phyloP scores from a whole-genome alignment of 2,329 filamentous ascomycete genomes.

The Aureobasidium sp. region DNA sequence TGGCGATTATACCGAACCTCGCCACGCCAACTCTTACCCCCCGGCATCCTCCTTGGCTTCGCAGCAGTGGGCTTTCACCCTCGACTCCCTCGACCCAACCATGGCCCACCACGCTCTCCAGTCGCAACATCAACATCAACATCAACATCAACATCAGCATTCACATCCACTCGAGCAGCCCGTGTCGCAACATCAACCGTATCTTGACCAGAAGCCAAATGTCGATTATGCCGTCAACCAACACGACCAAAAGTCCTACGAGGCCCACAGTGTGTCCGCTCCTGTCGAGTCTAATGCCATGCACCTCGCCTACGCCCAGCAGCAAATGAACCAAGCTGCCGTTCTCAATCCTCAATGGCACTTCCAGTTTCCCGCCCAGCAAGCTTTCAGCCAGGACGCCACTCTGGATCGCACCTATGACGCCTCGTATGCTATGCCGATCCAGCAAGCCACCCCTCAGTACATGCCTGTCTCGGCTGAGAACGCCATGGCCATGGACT shows the following conservation, averaged over 20 bases:
- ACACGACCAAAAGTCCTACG: constrained; percentile 2
- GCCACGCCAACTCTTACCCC: constrained; percentile 22
- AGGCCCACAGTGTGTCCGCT: constrained; percentile 23
- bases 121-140: constrained; percentile 18
- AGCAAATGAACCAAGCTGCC: constrained; percentile 20
- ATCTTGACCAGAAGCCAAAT: constrained; percentile 25
- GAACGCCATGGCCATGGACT: constrained; percentile 30
- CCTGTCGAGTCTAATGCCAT: constrained; percentile 26
- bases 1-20: constrained; percentile 30
- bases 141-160: constrained; percentile 16
- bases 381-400: constrained; percentile 27
- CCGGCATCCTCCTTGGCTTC: constrained; percentile 17
- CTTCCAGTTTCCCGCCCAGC: constrained; percentile 32
- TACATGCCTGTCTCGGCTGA: constrained; percentile 39
- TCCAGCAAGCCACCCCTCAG: constrained; percentile 42
- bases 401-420: constrained; percentile 33
- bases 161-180: constrained; percentile 10
- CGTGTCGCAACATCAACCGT: constrained; percentile 12
- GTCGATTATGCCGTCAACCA: constrained; percentile 5
- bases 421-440: constrained; percentile 32
- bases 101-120: constrained; percentile 18
- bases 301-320: constrained; percentile 27
- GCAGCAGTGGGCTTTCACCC: constrained; percentile 6
- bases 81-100: constrained; percentile 27
- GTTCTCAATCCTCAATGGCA: constrained; percentile 36